Evolutionary conservation across 2,329 filamentous ascomycete genomes (phyloP).

Genomic region (Graphilbum sp.): DNA sequence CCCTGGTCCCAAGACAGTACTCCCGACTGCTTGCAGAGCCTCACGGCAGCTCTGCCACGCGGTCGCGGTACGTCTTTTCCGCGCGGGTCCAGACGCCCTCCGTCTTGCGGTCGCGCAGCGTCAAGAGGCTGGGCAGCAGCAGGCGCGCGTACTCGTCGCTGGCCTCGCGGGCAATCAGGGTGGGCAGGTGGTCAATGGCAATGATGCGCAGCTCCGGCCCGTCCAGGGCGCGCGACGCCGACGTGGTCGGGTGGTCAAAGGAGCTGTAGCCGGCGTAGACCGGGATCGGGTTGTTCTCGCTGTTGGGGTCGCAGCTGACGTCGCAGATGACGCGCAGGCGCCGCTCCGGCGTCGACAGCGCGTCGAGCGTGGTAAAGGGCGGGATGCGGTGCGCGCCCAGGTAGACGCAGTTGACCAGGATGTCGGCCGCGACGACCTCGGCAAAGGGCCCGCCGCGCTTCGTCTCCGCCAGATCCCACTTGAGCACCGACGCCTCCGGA

Average conservation of each 20-base stretch:
- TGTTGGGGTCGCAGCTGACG: conserved; percentile 60
- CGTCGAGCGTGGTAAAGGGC: conserved; percentile 60
- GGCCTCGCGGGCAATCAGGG: conserved; percentile 70
- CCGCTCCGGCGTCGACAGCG: conserved; percentile 49
- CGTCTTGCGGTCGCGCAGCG: conserved; percentile 58
- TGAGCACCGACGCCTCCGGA: conserved; percentile 47
- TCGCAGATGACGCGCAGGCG: conserved; percentile 69
- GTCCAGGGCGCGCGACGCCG: conserved; percentile 43
- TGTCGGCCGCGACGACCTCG: conserved; percentile 60
- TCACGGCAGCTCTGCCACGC: conserved; percentile 35
- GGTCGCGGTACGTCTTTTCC: conserved; percentile 69
- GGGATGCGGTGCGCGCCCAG: conserved; percentile 51
- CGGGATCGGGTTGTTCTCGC: conserved; percentile 46
- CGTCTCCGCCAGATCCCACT: conserved; percentile 68
- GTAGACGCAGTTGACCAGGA: conserved; percentile 85
- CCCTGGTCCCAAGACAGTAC: too few species aligned
- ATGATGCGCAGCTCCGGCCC: conserved; percentile 59
- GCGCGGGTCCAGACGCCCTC: conserved; percentile 72
- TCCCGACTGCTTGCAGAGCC: too few species aligned
- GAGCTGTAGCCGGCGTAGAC: conserved; percentile 76
- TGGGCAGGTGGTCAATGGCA: conserved; percentile 73
- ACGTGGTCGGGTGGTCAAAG: conserved; percentile 74
- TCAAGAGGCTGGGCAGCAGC: conserved; percentile 60
- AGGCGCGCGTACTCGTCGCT: conserved; percentile 68
- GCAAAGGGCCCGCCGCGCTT: conserved; percentile 57